Conservation (phyloP, 352 stramenopile genomes). For the Phytophthora podocarpi region DNA sequence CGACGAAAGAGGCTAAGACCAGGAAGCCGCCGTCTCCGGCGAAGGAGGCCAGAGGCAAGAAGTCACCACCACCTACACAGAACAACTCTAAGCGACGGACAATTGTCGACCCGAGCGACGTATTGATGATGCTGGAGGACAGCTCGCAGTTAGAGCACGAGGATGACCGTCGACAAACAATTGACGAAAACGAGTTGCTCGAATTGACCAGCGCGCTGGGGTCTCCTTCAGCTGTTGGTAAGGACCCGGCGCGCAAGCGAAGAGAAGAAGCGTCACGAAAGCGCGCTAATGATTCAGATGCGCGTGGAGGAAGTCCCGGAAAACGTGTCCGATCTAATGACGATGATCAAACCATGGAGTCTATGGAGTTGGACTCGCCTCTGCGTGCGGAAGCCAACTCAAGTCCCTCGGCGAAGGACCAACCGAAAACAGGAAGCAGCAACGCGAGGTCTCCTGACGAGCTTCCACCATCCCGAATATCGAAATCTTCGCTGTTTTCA, state of each 20-base stretch:
- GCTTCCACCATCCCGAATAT: conserved; percentile 2
- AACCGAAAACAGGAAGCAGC: background rate
- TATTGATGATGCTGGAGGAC: conserved; percentile 27
- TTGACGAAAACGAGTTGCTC: conserved; percentile 55
- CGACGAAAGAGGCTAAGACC: background rate
- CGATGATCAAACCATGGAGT: conserved; percentile 16
- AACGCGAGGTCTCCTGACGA: conserved; percentile 9
- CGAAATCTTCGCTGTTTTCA: conserved; percentile 23
- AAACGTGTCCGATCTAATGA: conserved; percentile 22
- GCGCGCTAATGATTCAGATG: conserved; percentile 24
- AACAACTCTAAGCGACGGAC: conserved; percentile 29
- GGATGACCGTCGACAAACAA: conserved; percentile 56
- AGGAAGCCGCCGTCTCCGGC: conserved; percentile 7
- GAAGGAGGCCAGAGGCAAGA: conserved; percentile 13
- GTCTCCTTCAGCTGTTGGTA: conserved; percentile 1
- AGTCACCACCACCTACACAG: conserved; percentile 1
- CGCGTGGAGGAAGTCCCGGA: conserved; percentile 4
- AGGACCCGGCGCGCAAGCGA: conserved; percentile 3
- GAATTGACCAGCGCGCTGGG: conserved; percentile 41
- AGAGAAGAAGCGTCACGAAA: conserved; percentile 33
- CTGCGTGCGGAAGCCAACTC: background rate
- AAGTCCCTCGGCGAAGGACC: conserved; percentile 1
- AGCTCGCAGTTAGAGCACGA: conserved; percentile 6
- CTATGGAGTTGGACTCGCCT: conserved; percentile 27
- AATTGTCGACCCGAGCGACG: conserved; percentile 64